Evolutionary conservation across 2,329 filamentous ascomycete species (phyloP).

Genomic region (Calonectria honghensis): DNA sequence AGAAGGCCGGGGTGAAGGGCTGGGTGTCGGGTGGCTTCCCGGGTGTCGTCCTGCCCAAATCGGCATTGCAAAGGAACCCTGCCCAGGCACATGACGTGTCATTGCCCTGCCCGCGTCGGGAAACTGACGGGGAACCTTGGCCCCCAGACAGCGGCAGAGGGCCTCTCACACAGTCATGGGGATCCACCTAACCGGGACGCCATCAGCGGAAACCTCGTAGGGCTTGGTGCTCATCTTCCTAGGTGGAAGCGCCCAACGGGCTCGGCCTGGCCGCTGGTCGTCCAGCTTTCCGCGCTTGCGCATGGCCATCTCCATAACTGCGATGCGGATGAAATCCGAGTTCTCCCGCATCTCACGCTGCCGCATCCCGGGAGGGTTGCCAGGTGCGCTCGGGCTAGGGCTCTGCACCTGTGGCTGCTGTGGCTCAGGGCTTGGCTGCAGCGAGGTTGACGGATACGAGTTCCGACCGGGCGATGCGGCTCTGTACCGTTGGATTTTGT

Average conservation of each 20-base stretch:
- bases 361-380: constrained; percentile 69
- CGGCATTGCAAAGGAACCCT: constrained; percentile 52
- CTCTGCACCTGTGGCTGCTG: constrained; percentile 58
- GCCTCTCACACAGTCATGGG: constrained; percentile 56
- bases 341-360: constrained; percentile 83
- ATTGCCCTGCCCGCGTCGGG: constrained; percentile 33
- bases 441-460: constrained; percentile 57
- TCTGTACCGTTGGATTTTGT: constrained; percentile 74
- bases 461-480: constrained; percentile 59
- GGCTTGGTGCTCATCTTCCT: constrained; percentile 72
- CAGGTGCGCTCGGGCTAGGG: constrained; percentile 56
- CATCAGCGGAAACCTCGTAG: constrained; percentile 75
- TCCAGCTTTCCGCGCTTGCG: constrained; percentile 79
- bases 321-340: constrained; percentile 81
- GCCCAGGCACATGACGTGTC: constrained; percentile 55
- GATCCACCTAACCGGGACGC: constrained; percentile 77
- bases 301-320: constrained; percentile 84
- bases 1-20: constrained; percentile 38
- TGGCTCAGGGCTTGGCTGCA: constrained; percentile 57
- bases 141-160: constrained; percentile 20
- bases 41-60: constrained; percentile 49
- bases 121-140: constrained; percentile 32
- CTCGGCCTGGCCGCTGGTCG: constrained; percentile 78
- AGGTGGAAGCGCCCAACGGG: constrained; percentile 81
- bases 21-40: constrained; percentile 42